Evolutionary conservation across 768 basidiomycete genomes (phyloP).

Genomic region (Coprinellus aureogranulatus): DNA sequence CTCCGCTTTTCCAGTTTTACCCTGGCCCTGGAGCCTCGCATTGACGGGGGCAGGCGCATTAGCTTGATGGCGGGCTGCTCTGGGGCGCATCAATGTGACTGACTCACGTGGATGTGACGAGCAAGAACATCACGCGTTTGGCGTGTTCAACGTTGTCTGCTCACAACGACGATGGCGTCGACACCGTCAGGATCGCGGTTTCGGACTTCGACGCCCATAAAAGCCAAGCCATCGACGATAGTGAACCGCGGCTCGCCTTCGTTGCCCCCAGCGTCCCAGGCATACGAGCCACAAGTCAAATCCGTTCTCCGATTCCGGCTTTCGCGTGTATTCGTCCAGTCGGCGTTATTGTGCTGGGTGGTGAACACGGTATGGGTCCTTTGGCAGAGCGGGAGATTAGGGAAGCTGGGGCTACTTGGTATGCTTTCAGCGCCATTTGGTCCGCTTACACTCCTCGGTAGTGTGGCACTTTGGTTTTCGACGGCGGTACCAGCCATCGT

Average conservation of each 20-base stretch:
- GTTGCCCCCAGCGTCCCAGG: constrained; percentile 54
- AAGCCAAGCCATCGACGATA: constrained; percentile 48
- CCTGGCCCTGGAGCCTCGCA: too few relatives aligned
- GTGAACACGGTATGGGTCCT: constrained; percentile 38
- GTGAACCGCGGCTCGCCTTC: constrained; percentile 49
- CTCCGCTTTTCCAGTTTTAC: too few relatives aligned
- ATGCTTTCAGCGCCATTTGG: constrained; percentile 37
- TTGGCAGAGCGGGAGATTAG: constrained; percentile 42
- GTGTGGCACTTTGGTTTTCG: constrained; percentile 45
- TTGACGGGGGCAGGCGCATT: too few relatives aligned
- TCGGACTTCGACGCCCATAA: constrained; percentile 34
- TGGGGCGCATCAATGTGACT: too few relatives aligned
- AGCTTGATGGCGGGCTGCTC: too few relatives aligned
- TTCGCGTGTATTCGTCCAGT: constrained; percentile 51
- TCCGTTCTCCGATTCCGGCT: constrained; percentile 61
- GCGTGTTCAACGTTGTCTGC: background rate
- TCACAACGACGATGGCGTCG: background rate
- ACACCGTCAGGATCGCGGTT: background rate
- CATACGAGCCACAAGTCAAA: constrained; percentile 67
- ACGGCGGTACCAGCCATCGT: constrained; percentile 58
- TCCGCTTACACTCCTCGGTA: constrained; percentile 42
- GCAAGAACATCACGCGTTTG: background rate
- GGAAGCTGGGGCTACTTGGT: constrained; percentile 26
- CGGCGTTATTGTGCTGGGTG: constrained; percentile 46
- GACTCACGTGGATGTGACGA: background rate